These are phyloP conservation scores for Coniferiporia weirii DNA, from an alignment of 1,284 basidiomycete genomes.

Conservation along the genomic window DNA sequence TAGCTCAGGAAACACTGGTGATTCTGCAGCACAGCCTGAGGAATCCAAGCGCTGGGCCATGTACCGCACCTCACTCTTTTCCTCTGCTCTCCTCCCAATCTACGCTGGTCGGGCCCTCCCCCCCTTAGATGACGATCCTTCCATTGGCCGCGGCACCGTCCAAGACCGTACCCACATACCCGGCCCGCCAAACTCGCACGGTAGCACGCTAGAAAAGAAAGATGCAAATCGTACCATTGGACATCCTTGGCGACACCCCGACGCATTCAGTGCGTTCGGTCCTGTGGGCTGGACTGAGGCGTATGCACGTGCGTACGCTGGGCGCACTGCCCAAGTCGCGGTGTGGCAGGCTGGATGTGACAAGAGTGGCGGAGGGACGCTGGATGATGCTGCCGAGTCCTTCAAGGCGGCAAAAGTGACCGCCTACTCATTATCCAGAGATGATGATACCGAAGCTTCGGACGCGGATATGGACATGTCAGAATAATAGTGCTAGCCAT, in stretches of 20 bases:
- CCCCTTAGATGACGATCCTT: slow-evolving; percentile 21
- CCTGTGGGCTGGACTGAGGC: slow-evolving; percentile 3
- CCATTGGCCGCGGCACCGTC: not conserved
- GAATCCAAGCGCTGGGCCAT: slow-evolving; percentile 47
- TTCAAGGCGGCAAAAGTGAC: too few relatives aligned
- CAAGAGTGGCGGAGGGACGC: not conserved
- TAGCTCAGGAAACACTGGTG: not conserved
- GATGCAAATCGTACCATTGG: not conserved
- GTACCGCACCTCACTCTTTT: slow-evolving; percentile 58
- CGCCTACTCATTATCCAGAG: too few relatives aligned
- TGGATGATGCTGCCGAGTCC: not conserved
- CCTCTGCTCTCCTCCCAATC: slow-evolving; percentile 46
- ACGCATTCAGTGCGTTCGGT: slow-evolving; percentile 14
- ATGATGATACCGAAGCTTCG: too few relatives aligned
- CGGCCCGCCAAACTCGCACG: not conserved
- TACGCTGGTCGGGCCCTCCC: slow-evolving; percentile 43
- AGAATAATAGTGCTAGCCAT: not conserved
- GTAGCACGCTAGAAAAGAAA: not conserved
- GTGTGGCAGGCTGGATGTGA: not conserved
- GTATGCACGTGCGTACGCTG: not conserved
- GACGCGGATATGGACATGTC: slow-evolving; percentile 8
- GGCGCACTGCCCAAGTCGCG: not conserved
- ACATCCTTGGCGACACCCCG: slow-evolving; percentile 13
- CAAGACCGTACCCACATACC: not conserved
- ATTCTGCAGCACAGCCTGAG: not conserved